These are phyloP conservation scores for Ramularia endophylla DNA, from an alignment of 2,329 filamentous ascomycete species.

Conservation along the genomic window DNA sequence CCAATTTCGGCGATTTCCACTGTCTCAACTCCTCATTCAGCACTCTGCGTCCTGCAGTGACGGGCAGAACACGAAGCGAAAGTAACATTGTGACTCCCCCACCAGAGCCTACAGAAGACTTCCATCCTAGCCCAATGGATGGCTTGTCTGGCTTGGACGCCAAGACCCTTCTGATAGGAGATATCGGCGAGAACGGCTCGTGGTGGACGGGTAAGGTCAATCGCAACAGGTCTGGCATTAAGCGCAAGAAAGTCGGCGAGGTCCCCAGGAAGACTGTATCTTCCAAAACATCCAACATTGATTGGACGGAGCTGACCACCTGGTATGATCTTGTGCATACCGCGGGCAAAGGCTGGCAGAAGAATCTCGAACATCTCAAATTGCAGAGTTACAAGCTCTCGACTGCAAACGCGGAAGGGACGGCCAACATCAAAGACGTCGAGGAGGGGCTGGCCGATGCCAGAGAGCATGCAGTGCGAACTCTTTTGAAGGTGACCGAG, in stretches of 20 bases:
- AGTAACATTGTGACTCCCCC: slow-evolving; percentile 35
- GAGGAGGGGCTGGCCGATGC: slow-evolving; percentile 53
- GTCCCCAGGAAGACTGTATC: slow-evolving; percentile 41
- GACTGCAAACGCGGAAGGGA: slow-evolving; percentile 44
- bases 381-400: slow-evolving; percentile 17
- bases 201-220: slow-evolving; percentile 66
- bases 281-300: slow-evolving; percentile 60
- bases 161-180: slow-evolving; percentile 66
- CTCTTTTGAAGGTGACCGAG: slow-evolving; percentile 72
- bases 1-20: slow-evolving; percentile 62
- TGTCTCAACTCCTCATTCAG: slow-evolving; percentile 74
- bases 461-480: slow-evolving; percentile 62
- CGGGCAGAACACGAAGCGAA: slow-evolving; percentile 40
- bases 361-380: slow-evolving; percentile 45
- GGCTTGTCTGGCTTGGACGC: slow-evolving; percentile 60
- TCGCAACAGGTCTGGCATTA: slow-evolving; percentile 23
- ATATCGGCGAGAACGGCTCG: slow-evolving; percentile 72
- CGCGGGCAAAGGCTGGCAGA: slow-evolving; percentile 61
- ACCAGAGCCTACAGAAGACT: slow-evolving; percentile 24
- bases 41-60: slow-evolving; percentile 40
- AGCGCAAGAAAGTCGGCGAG: slow-evolving; percentile 26
- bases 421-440: slow-evolving; percentile 37
- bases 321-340: slow-evolving; percentile 71
- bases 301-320: slow-evolving; percentile 64
- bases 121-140: slow-evolving; percentile 33